A percentile compares a stretch with the other conserved stretches of the same genome.
Evolutionary conservation across 495 filamentous ascomycete genomes (phyloP).

Genomic region (Penicillium macrosclerotiorum): DNA sequence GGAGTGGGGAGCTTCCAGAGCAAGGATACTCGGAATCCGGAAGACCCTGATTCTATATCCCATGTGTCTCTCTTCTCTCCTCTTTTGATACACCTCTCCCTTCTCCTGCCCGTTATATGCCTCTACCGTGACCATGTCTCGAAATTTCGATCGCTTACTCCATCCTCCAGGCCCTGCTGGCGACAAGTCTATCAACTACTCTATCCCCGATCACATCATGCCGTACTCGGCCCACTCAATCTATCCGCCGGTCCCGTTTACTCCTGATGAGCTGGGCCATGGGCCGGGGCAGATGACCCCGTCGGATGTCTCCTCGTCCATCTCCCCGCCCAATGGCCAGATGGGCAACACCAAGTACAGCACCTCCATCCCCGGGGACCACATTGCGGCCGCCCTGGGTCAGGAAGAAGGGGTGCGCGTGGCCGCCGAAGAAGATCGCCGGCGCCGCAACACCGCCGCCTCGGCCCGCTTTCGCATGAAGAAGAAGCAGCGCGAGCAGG

Average conservation of each 20-base stretch:
- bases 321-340: slow-evolving; percentile 47
- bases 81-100: neutral
- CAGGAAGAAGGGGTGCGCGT: slow-evolving; percentile 57
- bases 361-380: slow-evolving; percentile 44
- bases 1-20: no score
- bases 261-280: slow-evolving; percentile 42
- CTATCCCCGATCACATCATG: slow-evolving; percentile 43
- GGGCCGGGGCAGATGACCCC: slow-evolving; percentile 39
- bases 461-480: slow-evolving; percentile 94
- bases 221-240: slow-evolving; percentile 44
- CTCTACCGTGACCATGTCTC: slow-evolving; percentile 13
- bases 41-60: neutral
- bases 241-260: slow-evolving; percentile 46
- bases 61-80: neutral
- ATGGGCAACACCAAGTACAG: slow-evolving; percentile 49
- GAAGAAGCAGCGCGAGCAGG: slow-evolving; percentile 98
- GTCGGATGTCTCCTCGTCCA: slow-evolving; percentile 48
- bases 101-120: neutral
- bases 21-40: no score
- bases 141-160: slow-evolving; percentile 27
- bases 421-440: slow-evolving; percentile 95
- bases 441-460: slow-evolving; percentile 92
- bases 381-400: slow-evolving; percentile 37
- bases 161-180: slow-evolving; percentile 22
- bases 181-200: slow-evolving; percentile 46